Percentiles rank a stretch among this genome's conserved stretches.
phyloP scores from a whole-genome alignment of 2,329 filamentous ascomycete species.

The Blumeria graminis region DNA sequence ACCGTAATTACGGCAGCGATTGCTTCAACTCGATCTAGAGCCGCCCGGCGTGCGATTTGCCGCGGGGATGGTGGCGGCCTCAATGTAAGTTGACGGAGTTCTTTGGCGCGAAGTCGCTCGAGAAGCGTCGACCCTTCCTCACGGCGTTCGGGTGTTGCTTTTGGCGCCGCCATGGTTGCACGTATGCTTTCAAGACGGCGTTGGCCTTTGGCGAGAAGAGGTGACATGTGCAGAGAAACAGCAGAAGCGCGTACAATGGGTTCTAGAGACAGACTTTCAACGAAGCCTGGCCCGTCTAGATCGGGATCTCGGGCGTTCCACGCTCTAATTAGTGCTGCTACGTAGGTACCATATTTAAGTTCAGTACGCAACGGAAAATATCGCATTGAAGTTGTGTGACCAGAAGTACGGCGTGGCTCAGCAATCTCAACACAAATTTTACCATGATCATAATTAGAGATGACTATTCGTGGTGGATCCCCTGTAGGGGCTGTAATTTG shows the following conservation, averaged over 20 bases:
- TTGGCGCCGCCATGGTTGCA: slow-evolving; percentile 30
- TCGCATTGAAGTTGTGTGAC: slow-evolving; percentile 11
- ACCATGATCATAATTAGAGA: slow-evolving; percentile 27
- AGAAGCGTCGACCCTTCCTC: slow-evolving; percentile 38
- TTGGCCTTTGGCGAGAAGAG: slow-evolving; percentile 39
- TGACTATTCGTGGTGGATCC: slow-evolving; percentile 15
- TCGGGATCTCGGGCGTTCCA: slow-evolving; percentile 17
- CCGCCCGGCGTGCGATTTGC: slow-evolving; percentile 35
- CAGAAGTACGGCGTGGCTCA: slow-evolving; percentile 4
- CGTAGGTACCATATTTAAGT: slow-evolving; percentile 29
- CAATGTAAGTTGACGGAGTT: slow-evolving; percentile 24
- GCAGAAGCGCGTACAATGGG: slow-evolving; percentile 24
- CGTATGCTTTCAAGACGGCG: slow-evolving; percentile 45
- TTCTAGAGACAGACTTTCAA: slow-evolving; percentile 30
- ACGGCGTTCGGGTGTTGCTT: slow-evolving; percentile 15
- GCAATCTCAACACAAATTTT: slow-evolving; percentile 33
- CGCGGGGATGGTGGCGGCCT: slow-evolving; percentile 24
- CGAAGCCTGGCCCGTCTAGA: slow-evolving; percentile 18
- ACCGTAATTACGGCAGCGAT: slow-evolving; percentile 43
- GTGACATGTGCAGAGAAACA: slow-evolving; percentile 26
- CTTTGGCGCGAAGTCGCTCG: slow-evolving; percentile 52
- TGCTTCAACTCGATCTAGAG: slow-evolving; percentile 43
- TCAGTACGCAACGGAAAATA: slow-evolving; percentile 22
- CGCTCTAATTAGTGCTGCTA: slow-evolving; percentile 22
- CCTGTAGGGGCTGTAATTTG: slow-evolving; percentile 17